Base-by-base conservation (phyloP, 2,329 filamentous ascomycete genomes). In the Periglandula ipomoeae region DNA sequence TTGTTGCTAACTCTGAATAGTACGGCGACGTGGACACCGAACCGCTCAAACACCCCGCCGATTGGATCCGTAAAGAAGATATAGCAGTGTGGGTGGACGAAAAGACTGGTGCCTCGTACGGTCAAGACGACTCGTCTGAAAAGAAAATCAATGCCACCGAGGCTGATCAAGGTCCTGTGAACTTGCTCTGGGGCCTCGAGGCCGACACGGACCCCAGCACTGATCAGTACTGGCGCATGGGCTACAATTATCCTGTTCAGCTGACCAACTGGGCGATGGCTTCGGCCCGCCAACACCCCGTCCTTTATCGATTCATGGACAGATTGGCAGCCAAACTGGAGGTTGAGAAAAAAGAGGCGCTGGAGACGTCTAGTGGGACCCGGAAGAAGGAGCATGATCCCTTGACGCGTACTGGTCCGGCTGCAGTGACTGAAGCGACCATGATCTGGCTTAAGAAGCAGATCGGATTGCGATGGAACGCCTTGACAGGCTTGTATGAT, bases 221-320 rank as follows among this genome's bases (percentile, higher is more conserved):
- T 22, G 48, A 57, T 39, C 40, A 51, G 5, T 55, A 56, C 45
- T 59, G 57, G 57, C 55, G 57, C 13, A 59, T 59, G 57, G 57
- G 57, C 38, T 59, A 59, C 38, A 48, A 54, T 13, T 58, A 56
- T 46, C 56, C 57, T 7, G 48, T 59, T 3, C 57, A 59, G 17
- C 37, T 59, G 32, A 59, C 57, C 5, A 57, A 59, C 37, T 59
- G 57, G 57, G 57, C 57, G 5, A 45, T 59, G 50, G 57, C 57
- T 2, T 56, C 56, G 13, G 52, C 54, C 10, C 56, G 52, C 5
- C 45, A 51, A 6, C 57, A 59, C n/a, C 56, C 55, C 5, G 45
- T 53, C 11, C 46, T 59, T 22, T 43, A 45, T 7, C 52, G 49
- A 24, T 59, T 55, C 49, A 54, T 58, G 50, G 48, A 55, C n/a